Conservation (phyloP, 257 asterid species). For the Paraleonurus japonicus region DNA sequence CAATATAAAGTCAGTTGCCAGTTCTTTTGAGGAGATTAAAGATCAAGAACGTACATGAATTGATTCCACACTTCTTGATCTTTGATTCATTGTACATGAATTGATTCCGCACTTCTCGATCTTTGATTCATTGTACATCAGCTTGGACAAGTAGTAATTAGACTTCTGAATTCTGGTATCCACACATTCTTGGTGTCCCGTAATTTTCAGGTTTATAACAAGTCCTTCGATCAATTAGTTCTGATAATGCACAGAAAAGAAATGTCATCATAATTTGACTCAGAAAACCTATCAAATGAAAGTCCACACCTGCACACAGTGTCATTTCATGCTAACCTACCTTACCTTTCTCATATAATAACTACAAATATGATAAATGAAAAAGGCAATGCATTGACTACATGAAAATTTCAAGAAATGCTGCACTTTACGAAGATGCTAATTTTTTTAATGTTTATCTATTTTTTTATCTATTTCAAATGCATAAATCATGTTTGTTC, state of each 20-base stretch:
- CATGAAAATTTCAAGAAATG: neutral
- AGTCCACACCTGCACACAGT: neutral
- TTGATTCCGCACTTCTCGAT: neutral
- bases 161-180: conserved; percentile 5
- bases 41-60: neutral
- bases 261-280: neutral
- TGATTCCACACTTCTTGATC: neutral
- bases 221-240: conserved; percentile 6
- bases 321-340: neutral
- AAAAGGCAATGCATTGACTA: neutral
- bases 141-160: neutral
- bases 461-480: neutral
- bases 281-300: neutral
- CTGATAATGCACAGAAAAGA: conserved; percentile 9
- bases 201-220: neutral
- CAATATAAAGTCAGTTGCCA: neutral
- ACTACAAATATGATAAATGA: neutral
- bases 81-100: neutral
- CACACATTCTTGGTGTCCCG: neutral
- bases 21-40: conserved; percentile 8
- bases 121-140: neutral
- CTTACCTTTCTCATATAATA: neutral
- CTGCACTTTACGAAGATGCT: neutral
- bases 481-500: neutral
- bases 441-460: neutral